A percentile compares a stretch with the other conserved stretches of the same genome.
Evolutionary conservation across 164 flowering plant species (phyloP).

Genomic region (Vitis riparia): DNA sequence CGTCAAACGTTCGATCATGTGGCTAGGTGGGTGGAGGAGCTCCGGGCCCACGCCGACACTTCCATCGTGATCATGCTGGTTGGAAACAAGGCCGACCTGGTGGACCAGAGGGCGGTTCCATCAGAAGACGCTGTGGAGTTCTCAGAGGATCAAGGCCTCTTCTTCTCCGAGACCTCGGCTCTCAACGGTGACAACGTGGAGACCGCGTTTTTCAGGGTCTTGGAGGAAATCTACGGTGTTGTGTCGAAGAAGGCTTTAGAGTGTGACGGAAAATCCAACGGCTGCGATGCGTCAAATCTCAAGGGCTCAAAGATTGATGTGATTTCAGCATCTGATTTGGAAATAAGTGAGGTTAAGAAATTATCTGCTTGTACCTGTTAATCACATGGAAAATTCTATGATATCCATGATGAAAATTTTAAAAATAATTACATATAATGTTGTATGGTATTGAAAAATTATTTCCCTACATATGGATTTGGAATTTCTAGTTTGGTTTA

Average conservation of each 20-base stretch:
- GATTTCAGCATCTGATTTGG: constrained; percentile 45
- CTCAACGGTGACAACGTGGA: constrained; percentile 67
- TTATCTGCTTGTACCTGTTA: constrained; percentile 55
- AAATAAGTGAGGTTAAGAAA: constrained; percentile 65
- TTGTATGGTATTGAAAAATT: too few relatives aligned
- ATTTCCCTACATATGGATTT: too few relatives aligned
- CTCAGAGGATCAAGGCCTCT: constrained; percentile 55
- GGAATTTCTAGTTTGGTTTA: too few relatives aligned
- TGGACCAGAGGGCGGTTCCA: constrained; percentile 45
- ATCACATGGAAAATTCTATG: not conserved
- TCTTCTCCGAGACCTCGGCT: constrained; percentile 70
- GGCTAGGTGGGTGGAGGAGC: constrained; percentile 68
- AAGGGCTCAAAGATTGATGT: constrained; percentile 55
- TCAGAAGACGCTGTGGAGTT: constrained; percentile 62
- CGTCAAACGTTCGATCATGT: constrained; percentile 63
- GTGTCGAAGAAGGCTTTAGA: constrained; percentile 47
- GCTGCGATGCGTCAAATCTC: constrained; percentile 15
- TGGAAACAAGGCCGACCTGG: constrained; percentile 74
- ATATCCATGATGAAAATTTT: too few relatives aligned
- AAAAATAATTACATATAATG: too few relatives aligned
- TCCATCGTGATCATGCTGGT: constrained; percentile 63
- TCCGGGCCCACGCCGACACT: constrained; percentile 62
- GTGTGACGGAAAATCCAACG: constrained; percentile 16
- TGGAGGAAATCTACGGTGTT: constrained; percentile 47
- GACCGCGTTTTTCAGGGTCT: constrained; percentile 44